These are phyloP conservation scores for Irpex sp. DNA, from an alignment of 1,284 basidiomycete genomes.

Conservation along the genomic window DNA sequence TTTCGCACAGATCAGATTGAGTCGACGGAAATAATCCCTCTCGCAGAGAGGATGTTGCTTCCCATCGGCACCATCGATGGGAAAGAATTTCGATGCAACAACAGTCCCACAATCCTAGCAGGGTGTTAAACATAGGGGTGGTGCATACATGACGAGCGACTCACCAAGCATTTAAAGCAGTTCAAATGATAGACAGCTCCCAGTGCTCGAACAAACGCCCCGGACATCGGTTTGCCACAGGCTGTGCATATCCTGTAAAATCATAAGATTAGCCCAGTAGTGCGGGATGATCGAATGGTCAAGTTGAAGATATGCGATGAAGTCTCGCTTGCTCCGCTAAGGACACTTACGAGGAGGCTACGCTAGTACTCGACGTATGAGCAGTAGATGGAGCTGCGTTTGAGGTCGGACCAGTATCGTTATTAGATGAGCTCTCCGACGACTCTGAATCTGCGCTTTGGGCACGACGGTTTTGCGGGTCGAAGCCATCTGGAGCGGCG, in stretches of 20 bases:
- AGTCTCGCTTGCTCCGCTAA: not conserved
- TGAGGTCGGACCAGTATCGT: slow-evolving; percentile 38
- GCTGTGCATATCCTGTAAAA: slow-evolving; percentile 65
- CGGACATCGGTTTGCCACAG: slow-evolving; percentile 79
- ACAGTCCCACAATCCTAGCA: slow-evolving; percentile 91
- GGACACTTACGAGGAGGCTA: slow-evolving; percentile 27
- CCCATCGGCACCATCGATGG: slow-evolving; percentile 84
- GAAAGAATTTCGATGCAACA: slow-evolving; percentile 99
- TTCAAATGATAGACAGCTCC: slow-evolving; percentile 94
- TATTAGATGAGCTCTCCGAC: slow-evolving; percentile 46
- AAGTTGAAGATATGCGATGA: not conserved
- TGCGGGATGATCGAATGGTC: not conserved
- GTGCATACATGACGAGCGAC: slow-evolving; percentile 24
- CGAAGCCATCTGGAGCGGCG: slow-evolving; percentile 47
- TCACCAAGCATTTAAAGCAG: slow-evolving; percentile 95
- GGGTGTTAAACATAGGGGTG: slow-evolving; percentile 11
- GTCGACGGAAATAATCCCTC: slow-evolving; percentile 94
- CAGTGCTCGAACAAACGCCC: slow-evolving; percentile 95
- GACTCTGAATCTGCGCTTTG: slow-evolving; percentile 43
- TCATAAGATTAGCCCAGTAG: slow-evolving; percentile 18
- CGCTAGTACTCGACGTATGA: slow-evolving; percentile 25
- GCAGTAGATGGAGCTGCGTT: slow-evolving; percentile 45
- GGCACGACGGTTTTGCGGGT: slow-evolving; percentile 37
- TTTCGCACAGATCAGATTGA: slow-evolving; percentile 96
- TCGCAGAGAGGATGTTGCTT: slow-evolving; percentile 95